phyloP scores from a whole-genome alignment of 2,329 filamentous ascomycete genomes.

The Stromatinia cepivora region DNA sequence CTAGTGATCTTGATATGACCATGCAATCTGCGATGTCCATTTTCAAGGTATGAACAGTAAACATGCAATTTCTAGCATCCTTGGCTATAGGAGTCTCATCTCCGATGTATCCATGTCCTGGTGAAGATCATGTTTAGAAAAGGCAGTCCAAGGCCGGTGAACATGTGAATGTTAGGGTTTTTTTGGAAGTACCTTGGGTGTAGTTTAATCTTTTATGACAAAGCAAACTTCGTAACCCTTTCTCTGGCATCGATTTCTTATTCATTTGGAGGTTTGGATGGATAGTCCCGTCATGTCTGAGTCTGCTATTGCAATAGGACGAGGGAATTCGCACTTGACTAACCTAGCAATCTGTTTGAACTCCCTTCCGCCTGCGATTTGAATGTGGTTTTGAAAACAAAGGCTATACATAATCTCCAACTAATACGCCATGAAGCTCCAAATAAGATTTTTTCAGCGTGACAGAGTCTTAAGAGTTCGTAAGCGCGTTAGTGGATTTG shows the following conservation, averaged over 20 bases:
- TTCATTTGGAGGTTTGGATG: too few species aligned
- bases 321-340: too few species aligned
- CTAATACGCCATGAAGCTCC: not conserved
- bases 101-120: not conserved
- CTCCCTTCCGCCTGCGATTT: too few species aligned
- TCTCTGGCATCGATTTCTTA: too few species aligned
- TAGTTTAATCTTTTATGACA: too few species aligned
- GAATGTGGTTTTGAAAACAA: not conserved
- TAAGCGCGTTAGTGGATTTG: too few species aligned
- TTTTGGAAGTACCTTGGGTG: too few species aligned
- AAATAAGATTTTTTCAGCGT: not conserved
- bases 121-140: not conserved
- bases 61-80: not conserved
- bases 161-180: not conserved
- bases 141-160: not conserved
- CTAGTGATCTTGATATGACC: not conserved
- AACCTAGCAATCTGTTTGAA: too few species aligned
- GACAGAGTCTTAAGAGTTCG: too few species aligned
- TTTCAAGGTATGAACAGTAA: not conserved
- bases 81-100: not conserved
- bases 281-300: too few species aligned
- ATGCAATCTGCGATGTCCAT: not conserved
- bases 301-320: too few species aligned
- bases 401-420: not conserved
- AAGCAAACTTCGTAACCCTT: too few species aligned